Evolutionary conservation across 179 eudicot genomes (phyloP).

Genomic region (Silene vulgaris): DNA sequence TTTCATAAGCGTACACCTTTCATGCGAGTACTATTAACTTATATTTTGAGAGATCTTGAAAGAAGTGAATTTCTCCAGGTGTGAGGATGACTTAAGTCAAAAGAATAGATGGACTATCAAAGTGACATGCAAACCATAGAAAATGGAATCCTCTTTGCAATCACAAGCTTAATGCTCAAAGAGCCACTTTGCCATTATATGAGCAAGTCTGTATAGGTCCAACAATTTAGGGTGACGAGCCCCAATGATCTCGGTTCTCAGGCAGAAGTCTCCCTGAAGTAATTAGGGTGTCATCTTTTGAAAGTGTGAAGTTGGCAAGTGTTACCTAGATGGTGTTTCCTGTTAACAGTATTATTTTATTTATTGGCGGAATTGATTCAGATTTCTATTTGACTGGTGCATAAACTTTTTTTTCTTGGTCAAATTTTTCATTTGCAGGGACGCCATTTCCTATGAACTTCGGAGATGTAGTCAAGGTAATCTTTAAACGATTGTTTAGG

Average conservation of each 20-base stretch:
- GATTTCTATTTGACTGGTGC: neutral
- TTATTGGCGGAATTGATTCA: neutral
- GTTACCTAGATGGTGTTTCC: slow-evolving; percentile 1
- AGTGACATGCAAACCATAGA: neutral
- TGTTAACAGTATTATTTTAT: neutral
- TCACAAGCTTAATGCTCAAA: neutral
- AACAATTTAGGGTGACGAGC: neutral
- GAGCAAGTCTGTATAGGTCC: neutral
- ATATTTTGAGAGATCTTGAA: neutral
- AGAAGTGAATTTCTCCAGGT: neutral
- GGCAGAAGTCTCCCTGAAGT: neutral
- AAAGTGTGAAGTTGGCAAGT: neutral
- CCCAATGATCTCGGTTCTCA: neutral
- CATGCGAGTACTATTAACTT: neutral
- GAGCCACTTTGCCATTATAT: neutral
- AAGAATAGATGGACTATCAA: neutral
- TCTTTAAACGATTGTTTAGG: slow-evolving; percentile 88
- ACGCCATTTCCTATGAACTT: slow-evolving; percentile 90
- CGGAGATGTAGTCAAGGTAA: slow-evolving; percentile 90
- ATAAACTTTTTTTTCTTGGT: neutral
- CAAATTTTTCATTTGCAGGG: slow-evolving; percentile 38
- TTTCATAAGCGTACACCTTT: neutral
- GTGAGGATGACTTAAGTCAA: neutral
- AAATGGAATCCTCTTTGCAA: neutral
- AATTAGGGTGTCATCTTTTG: neutral